Percentiles rank a stretch among this genome's conserved stretches.
Conservation (phyloP, 176 grass and related monocot genomes). For the Eleusine coracana region DNA sequence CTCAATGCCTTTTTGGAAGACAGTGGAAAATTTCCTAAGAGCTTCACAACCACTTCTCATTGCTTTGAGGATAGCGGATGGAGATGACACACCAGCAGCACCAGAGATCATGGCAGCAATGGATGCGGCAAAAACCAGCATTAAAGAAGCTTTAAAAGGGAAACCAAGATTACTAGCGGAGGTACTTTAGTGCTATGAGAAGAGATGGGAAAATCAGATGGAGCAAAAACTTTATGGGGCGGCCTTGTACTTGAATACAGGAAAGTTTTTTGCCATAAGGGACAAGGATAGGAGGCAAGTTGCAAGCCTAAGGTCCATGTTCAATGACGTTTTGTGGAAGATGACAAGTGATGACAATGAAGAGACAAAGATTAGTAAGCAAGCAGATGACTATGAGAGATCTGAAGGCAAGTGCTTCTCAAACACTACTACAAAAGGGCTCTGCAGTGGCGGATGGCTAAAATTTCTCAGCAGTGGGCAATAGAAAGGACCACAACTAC, state of each 20-base stretch:
- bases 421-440: not conserved
- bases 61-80: not conserved
- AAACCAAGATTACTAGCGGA: not conserved
- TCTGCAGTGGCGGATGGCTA: too few species aligned
- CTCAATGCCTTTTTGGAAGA: not conserved
- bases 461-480: too few species aligned
- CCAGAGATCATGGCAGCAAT: too few species aligned
- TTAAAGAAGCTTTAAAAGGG: too few species aligned
- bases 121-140: too few species aligned
- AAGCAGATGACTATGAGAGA: not conserved
- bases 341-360: not conserved
- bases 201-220: not conserved
- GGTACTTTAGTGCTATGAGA: not conserved
- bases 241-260: not conserved
- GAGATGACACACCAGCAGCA: not conserved
- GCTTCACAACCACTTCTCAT: not conserved
- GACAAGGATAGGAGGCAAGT: not conserved
- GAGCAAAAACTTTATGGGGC: not conserved
- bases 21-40: not conserved
- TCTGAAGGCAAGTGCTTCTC: not conserved
- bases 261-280: not conserved
- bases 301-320: not conserved
- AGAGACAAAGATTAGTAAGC: not conserved
- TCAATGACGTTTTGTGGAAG: slow-evolving; percentile 10
- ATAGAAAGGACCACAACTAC: too few species aligned